Evolutionary conservation across 257 asterid genomes (phyloP).

Genomic region (Leptodermis oblonga): DNA sequence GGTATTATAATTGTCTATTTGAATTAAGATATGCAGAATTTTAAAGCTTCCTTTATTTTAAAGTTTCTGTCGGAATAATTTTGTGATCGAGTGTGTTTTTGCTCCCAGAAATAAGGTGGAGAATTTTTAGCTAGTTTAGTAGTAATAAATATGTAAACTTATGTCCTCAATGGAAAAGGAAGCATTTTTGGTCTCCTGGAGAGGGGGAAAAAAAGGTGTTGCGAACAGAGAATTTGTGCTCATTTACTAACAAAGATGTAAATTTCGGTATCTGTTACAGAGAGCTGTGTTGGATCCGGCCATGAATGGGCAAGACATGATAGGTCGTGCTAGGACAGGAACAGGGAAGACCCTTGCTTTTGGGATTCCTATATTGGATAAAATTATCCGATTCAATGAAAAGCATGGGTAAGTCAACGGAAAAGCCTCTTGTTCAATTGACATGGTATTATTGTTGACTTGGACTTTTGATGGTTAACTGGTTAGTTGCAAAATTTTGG

Average conservation of each 20-base stretch:
- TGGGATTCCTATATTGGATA: conserved; percentile 74
- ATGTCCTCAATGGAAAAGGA: neutral
- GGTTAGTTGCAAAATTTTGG: neutral
- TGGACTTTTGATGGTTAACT: neutral
- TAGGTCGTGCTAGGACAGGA: conserved; percentile 93
- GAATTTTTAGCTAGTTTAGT: no score
- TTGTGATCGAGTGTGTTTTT: no score
- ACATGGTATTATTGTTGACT: neutral
- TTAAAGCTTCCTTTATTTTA: neutral
- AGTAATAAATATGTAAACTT: neutral
- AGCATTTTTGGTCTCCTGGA: neutral
- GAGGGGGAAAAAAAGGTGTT: no score
- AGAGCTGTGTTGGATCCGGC: conserved; percentile 85
- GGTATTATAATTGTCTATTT: neutral
- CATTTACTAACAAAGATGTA: neutral
- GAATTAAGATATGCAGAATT: neutral
- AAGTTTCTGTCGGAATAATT: no score
- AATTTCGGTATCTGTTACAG: conserved; percentile 28
- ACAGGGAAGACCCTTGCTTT: conserved; percentile 93
- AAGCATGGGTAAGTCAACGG: conserved; percentile 63
- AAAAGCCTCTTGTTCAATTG: neutral
- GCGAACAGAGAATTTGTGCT: neutral
- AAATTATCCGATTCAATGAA: conserved; percentile 58
- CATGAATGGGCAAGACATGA: conserved; percentile 91
- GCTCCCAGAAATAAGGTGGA: no score